These are phyloP conservation scores for Mucor lusitanicus DNA, from an alignment of 371 early-diverging fungal genomes.

Conservation along the genomic window DNA sequence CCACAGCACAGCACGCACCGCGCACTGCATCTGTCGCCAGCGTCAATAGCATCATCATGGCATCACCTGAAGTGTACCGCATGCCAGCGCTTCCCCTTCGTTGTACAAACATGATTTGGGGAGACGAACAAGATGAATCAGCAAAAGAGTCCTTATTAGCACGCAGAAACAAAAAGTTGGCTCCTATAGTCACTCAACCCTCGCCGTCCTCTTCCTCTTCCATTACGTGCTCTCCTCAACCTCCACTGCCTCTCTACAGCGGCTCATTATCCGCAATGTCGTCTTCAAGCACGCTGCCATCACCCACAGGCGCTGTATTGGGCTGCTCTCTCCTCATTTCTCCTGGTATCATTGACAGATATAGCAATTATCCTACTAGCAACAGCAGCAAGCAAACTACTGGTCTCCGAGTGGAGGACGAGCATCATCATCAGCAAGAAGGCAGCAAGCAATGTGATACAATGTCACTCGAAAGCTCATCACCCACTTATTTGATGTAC, in stretches of 20 bases:
- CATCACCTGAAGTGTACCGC: conserved; percentile 13
- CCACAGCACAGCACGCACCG: not conserved
- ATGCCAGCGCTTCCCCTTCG: conserved; percentile 20
- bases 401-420: not conserved
- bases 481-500: conserved; percentile 29
- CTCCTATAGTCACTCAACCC: conserved; percentile 19
- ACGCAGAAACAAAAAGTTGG: conserved; percentile 23
- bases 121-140: not conserved
- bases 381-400: not conserved
- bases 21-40: not conserved
- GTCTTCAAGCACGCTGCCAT: conserved; percentile 3
- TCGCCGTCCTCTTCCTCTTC: not conserved
- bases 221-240: not conserved
- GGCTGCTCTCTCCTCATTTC: conserved; percentile 8
- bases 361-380: not conserved
- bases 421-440: not conserved
- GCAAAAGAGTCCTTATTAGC: conserved; percentile 7
- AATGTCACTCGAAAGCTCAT: conserved; percentile 7
- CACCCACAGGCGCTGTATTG: conserved; percentile 22
- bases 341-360: conserved; percentile 12
- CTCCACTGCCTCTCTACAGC: not conserved
- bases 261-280: not conserved
- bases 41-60: not conserved
- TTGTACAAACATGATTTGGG: conserved; percentile 17
- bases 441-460: not conserved